A percentile compares a stretch with the other conserved stretches of the same genome.
Evolutionary conservation across 2,329 filamentous ascomycete genomes (phyloP).

Genomic region (Fusarium albidum): DNA sequence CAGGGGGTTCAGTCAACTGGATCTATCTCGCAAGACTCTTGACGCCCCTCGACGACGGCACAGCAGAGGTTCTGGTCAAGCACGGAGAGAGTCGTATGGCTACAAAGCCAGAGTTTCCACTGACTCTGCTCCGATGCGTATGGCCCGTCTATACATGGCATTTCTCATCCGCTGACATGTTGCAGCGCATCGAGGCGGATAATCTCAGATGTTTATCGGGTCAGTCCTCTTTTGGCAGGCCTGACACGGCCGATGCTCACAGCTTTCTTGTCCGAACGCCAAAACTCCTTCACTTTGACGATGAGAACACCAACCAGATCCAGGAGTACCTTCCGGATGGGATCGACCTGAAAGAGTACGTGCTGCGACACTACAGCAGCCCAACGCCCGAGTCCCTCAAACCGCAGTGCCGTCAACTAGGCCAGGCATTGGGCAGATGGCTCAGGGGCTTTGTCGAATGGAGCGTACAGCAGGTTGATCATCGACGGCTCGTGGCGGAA

Average conservation of each 20-base stretch:
- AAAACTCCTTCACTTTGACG: not conserved
- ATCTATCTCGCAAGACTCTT: not conserved
- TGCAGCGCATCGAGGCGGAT: not conserved
- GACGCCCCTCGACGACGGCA: not conserved
- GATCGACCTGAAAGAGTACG: slow-evolving; percentile 6
- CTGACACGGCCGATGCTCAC: not conserved
- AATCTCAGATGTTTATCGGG: not conserved
- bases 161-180: not conserved
- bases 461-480: not conserved
- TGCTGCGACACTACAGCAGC: not conserved
- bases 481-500: not conserved
- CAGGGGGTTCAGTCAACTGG: slow-evolving; percentile 12
- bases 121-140: not conserved
- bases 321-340: not conserved
- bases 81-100: slow-evolving; percentile 9
- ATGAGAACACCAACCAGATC: not conserved
- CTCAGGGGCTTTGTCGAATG: not conserved
- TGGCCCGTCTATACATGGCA: not conserved
- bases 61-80: slow-evolving; percentile 3
- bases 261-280: slow-evolving; percentile 6
- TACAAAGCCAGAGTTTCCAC: slow-evolving; percentile 7
- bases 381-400: not conserved
- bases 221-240: not conserved
- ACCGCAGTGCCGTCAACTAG: slow-evolving; percentile 2
- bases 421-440: slow-evolving; percentile 13